Evolutionary conservation across 805 yeast species (phyloP), one percentile per base, ranked within the genome.

Genomic region (Schwanniomyces vanrijiae): DNA sequence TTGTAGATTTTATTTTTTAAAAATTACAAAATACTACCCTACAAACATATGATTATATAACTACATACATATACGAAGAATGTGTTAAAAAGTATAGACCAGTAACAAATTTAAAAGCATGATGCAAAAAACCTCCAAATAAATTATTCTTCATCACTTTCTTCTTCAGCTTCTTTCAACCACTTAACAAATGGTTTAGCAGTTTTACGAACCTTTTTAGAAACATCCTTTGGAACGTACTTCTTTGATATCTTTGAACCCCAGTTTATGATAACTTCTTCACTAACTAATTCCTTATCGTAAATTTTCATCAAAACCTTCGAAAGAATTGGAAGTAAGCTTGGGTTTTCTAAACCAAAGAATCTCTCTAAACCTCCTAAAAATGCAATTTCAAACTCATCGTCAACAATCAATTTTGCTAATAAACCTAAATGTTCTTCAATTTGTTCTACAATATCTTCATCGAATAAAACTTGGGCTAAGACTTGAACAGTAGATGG

Each of bases 361-460:
- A 88, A 82, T 66, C 98, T 86, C 76, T 94, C 99, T 56, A 94
- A 77, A 53, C 99, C 99, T 59, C 99, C 99, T 50, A 94, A 77
- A 57, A 94, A 82, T 9, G 96, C 89, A 72, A 83, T 86, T 73
- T 94, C 97, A 61, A 82, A 89, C 44, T 81, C 84, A 46, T 75
- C 75, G 25, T 66, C 61, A 40, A 83, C 75, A 54, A 90, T 80
- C 52, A 90, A 75, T 69, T 92, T 94, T 55, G 79, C 78, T 64
- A 94, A 80, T 60, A 94, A 77, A 46, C 97, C 96, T 47, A 82
- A 77, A 69, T 94, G 98, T 48, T 78, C 80, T 33, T 77, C 80
- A 51, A 94, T 75, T 68, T 92, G 88, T 31, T 76, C 75, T 35
- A 84, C 77, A 53, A 92, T 84, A 55, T 87, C 79, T 52, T 87